phyloP scores from a whole-genome alignment of 768 basidiomycete genomes.

The Candolleomyces aberdarensis region DNA sequence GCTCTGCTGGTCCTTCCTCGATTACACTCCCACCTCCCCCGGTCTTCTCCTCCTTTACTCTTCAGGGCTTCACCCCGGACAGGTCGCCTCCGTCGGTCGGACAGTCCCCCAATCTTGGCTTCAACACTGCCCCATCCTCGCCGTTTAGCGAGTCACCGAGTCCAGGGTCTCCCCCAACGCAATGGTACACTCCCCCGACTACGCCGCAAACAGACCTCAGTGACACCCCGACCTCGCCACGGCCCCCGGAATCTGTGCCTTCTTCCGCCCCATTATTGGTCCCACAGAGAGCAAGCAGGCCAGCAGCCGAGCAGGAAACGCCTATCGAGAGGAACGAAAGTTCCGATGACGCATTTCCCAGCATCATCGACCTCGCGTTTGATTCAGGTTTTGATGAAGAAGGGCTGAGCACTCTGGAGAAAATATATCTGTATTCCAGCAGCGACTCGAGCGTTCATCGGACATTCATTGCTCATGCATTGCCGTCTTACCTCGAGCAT shows the following conservation, averaged over 20 bases:
- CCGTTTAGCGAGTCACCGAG: constrained; percentile 33
- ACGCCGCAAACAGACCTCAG: constrained; percentile 30
- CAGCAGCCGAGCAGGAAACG: constrained; percentile 10
- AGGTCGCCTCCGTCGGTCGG: constrained; percentile 24
- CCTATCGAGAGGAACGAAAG: constrained; percentile 4
- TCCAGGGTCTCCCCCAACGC: constrained; percentile 22
- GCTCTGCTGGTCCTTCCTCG: constrained; percentile 20
- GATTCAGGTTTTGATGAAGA: constrained; percentile 67
- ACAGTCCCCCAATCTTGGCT: constrained; percentile 30
- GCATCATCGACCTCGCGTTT: constrained; percentile 30
- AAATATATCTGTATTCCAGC: constrained; percentile 86
- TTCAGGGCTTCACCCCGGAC: constrained; percentile 32
- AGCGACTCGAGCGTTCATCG: constrained; percentile 63
- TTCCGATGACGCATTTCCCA: constrained; percentile 37
- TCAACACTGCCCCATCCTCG: constrained; percentile 48
- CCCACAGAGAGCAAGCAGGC: constrained; percentile 15
- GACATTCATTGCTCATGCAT: constrained; percentile 80
- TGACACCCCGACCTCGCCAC: constrained; percentile 5
- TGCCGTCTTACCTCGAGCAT: constrained; percentile 72
- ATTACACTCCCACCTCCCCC: constrained; percentile 35
- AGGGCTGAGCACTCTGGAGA: constrained; percentile 79
- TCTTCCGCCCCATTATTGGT: constrained; percentile 20
- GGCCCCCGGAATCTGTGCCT: constrained; percentile 19
- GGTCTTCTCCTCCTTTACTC: constrained; percentile 28
- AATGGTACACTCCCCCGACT: constrained; percentile 35